phyloP scores from a whole-genome alignment of 2,329 filamentous ascomycete species.

The Arthrinium phaeospermum region DNA sequence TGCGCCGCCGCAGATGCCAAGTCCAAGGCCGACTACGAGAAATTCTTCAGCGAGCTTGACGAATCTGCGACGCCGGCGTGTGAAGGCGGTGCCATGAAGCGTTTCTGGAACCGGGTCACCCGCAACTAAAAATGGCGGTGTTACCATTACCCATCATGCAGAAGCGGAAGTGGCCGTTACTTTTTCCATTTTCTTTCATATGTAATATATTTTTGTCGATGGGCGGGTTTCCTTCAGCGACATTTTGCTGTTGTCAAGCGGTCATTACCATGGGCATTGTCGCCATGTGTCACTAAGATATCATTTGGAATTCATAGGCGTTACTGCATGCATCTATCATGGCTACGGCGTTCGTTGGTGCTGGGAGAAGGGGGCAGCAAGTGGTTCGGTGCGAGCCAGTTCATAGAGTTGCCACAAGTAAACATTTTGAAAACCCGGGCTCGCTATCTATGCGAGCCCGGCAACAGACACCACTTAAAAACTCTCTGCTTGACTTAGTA shows the following conservation, averaged over 20 bases:
- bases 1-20: constrained; percentile 39
- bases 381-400: background rate
- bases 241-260: background rate
- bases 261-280: background rate
- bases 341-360: constrained; percentile 14
- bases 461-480: background rate
- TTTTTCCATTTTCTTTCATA: background rate
- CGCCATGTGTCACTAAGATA: background rate
- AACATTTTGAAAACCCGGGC: background rate
- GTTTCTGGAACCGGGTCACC: constrained; percentile 66
- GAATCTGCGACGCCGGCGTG: constrained; percentile 52
- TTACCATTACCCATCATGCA: background rate
- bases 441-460: background rate
- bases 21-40: constrained; percentile 60
- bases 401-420: background rate
- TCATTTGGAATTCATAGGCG: constrained; percentile 16
- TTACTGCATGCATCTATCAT: background rate
- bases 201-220: background rate
- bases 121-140: background rate
- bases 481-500: background rate
- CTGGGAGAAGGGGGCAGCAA: background rate
- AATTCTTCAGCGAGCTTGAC: constrained; percentile 59
- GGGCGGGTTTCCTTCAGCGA: background rate
- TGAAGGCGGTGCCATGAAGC: constrained; percentile 63
- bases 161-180: background rate